These are phyloP conservation scores for Coemansia sp. DNA, from an alignment of 192 early-diverging fungal species.

Conservation along the genomic window DNA sequence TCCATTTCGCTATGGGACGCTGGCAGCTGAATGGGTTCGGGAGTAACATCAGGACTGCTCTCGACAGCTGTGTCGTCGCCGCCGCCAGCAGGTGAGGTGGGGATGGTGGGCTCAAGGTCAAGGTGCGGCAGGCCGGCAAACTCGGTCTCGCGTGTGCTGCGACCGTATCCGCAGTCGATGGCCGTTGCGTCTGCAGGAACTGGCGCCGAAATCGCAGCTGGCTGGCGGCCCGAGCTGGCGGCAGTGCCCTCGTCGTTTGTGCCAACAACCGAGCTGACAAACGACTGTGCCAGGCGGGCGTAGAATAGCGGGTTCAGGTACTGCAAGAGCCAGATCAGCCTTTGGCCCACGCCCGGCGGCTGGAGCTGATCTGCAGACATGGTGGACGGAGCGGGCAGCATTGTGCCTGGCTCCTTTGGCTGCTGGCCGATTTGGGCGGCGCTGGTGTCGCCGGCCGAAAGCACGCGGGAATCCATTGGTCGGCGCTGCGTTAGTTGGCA, in stretches of 20 bases:
- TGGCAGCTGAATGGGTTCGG: too few relatives aligned
- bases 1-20: too few relatives aligned
- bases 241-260: slow-evolving; percentile 2
- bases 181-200: slow-evolving; percentile 17
- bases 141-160: not conserved
- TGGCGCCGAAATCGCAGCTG: slow-evolving; percentile 1
- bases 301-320: slow-evolving; percentile 46
- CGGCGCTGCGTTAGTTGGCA: too few relatives aligned
- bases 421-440: not conserved
- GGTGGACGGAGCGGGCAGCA: slow-evolving; percentile 30
- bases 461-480: not conserved
- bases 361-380: slow-evolving; percentile 6
- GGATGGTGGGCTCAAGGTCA: not conserved
- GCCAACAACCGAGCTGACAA: slow-evolving; percentile 23
- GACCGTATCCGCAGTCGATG: slow-evolving; percentile 12
- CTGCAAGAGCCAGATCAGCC: slow-evolving; percentile 19
- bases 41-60: not conserved
- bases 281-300: slow-evolving; percentile 32
- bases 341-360: slow-evolving; percentile 5
- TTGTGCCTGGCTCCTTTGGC: slow-evolving; percentile 7
- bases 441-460: not conserved
- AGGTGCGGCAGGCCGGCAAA: not conserved
- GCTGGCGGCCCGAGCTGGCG: too few relatives aligned
- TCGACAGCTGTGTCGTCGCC: not conserved
- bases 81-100: not conserved